Evolutionary conservation across 148 eudicot species (phyloP).

Genomic region (Rhododendron williamsianum): DNA sequence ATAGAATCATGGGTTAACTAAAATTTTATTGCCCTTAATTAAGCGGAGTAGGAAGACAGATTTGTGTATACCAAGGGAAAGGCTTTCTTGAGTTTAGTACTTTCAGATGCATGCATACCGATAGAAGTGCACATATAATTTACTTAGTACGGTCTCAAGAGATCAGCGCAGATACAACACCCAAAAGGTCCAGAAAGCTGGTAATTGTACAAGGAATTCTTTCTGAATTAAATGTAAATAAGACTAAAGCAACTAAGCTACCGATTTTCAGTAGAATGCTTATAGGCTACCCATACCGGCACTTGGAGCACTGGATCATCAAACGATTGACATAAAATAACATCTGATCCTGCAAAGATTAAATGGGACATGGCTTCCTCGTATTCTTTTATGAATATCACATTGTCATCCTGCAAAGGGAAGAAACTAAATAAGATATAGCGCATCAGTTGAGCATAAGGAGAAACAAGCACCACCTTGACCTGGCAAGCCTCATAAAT

Average conservation of each 20-base stretch:
- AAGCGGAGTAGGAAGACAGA: background rate
- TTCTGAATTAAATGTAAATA: background rate
- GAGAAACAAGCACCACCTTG: background rate
- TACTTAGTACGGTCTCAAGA: background rate
- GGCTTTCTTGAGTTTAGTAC: background rate
- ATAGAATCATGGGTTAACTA: background rate
- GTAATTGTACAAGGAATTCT: background rate
- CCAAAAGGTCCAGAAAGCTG: background rate
- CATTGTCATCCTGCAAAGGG: constrained; percentile 38
- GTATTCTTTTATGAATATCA: constrained; percentile 42
- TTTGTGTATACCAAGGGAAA: background rate
- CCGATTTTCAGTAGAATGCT: background rate
- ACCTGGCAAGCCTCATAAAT: background rate
- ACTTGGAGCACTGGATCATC: constrained; percentile 55
- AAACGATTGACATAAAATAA: constrained; percentile 51
- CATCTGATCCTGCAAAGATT: constrained; percentile 56
- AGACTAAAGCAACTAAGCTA: background rate
- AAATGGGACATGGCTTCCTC: constrained; percentile 51
- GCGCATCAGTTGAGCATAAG: background rate
- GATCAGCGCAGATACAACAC: background rate
- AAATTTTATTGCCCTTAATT: constrained; percentile 1
- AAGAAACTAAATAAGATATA: background rate
- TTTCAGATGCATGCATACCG: background rate
- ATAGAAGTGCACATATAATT: background rate
- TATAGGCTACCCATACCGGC: constrained; percentile 35